phyloP scores from a whole-genome alignment of 805 yeast species.

The Starmera quercuum region DNA sequence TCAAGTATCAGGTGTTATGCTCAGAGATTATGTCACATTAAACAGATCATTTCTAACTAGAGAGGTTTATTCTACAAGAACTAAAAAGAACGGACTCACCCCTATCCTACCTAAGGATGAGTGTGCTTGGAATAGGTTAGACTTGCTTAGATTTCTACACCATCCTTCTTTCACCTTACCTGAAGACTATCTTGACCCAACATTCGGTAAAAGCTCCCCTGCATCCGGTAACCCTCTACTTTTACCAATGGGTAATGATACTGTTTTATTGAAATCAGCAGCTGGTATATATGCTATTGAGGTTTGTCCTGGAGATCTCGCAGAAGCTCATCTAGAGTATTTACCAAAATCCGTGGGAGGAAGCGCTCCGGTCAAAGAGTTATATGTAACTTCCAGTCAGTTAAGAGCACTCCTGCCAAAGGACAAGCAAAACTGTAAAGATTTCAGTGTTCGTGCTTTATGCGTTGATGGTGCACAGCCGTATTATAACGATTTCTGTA shows the following conservation, averaged over 20 bases:
- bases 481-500: conserved; percentile 40
- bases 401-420: conserved; percentile 28
- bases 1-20: conserved; percentile 84
- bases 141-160: conserved; percentile 64
- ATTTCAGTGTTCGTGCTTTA: conserved; percentile 44
- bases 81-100: conserved; percentile 37
- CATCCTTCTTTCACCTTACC: conserved; percentile 80
- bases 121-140: conserved; percentile 85
- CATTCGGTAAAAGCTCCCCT: conserved; percentile 18
- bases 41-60: conserved; percentile 75
- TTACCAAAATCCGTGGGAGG: conserved; percentile 52
- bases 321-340: conserved; percentile 51
- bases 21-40: conserved; percentile 74
- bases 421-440: conserved; percentile 21
- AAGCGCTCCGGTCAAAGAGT: conserved; percentile 46
- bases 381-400: conserved; percentile 41
- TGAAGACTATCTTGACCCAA: conserved; percentile 45
- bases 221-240: conserved; percentile 36
- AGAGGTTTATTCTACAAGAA: conserved; percentile 52
- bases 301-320: conserved; percentile 37
- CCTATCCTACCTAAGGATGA: conserved; percentile 53
- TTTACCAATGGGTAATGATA: conserved; percentile 37
- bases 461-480: conserved; percentile 56
- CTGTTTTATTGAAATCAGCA: conserved; percentile 39
- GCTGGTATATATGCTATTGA: conserved; percentile 76